A percentile compares a stretch with the other conserved stretches of the same genome.
These are phyloP conservation scores for Cyberlindnera misumaiensis DNA, from an alignment of 805 yeast genomes.

Conservation along the genomic window DNA sequence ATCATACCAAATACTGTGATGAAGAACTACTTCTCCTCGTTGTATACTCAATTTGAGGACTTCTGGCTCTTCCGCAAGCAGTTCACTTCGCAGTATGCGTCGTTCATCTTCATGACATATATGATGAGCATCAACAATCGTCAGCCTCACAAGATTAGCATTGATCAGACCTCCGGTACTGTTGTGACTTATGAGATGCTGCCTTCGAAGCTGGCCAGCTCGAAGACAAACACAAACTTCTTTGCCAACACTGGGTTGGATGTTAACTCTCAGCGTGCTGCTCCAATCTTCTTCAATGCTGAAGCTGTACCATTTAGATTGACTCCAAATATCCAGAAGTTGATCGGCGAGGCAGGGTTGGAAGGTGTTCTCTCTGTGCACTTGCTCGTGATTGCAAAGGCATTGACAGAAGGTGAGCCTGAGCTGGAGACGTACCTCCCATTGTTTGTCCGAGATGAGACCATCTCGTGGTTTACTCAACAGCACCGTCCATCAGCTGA, in stretches of 20 bases:
- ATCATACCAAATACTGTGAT: conserved; percentile 81
- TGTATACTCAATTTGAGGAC: conserved; percentile 78
- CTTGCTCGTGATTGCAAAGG: conserved; percentile 77
- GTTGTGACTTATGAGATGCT: conserved; percentile 95
- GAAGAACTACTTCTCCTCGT: conserved; percentile 65
- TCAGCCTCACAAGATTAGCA: conserved; percentile 87
- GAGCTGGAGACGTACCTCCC: conserved; percentile 88
- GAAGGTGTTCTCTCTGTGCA: conserved; percentile 89
- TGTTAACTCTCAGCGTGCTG: conserved; percentile 23
- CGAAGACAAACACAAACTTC: conserved; percentile 31
- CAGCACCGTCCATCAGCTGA: conserved; percentile 78
- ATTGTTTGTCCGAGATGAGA: conserved; percentile 93
- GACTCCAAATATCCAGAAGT: conserved; percentile 90
- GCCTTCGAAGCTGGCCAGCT: conserved; percentile 69
- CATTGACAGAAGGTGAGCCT: conserved; percentile 85
- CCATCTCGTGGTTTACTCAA: conserved; percentile 88
- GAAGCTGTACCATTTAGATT: conserved; percentile 95
- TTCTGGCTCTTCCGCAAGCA: conserved; percentile 97
- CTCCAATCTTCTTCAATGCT: conserved; percentile 83
- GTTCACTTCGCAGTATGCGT: conserved; percentile 90
- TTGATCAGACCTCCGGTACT: conserved; percentile 75
- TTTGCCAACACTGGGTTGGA: conserved; percentile 33
- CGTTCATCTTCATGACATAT: conserved; percentile 85
- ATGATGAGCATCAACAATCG: conserved; percentile 91
- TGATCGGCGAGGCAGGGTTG: conserved; percentile 89